Conservation (phyloP, 2,329 filamentous ascomycete genomes). For the Penicillium decumbens region DNA sequence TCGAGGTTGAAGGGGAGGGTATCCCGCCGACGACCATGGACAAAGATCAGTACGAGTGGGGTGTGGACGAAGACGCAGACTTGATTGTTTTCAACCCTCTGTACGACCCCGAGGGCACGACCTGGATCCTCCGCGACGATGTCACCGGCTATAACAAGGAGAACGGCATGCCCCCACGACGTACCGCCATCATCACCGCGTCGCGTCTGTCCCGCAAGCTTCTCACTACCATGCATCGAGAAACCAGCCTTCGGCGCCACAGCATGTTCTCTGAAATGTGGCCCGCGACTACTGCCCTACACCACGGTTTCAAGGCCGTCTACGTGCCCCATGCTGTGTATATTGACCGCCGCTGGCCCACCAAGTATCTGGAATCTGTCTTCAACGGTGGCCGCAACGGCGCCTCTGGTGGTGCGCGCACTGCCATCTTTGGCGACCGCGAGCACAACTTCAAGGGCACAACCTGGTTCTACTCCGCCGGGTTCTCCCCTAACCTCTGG, state of each 20-base stretch:
- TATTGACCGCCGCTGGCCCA: slow-evolving; percentile 81
- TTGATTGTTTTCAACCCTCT: slow-evolving; percentile 88
- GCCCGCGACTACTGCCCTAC: slow-evolving; percentile 79
- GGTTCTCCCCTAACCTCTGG: slow-evolving; percentile 77
- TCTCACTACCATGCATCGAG: slow-evolving; percentile 81
- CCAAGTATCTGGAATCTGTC: slow-evolving; percentile 67
- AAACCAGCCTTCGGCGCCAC: slow-evolving; percentile 78
- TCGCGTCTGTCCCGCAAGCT: slow-evolving; percentile 76
- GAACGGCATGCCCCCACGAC: slow-evolving; percentile 60
- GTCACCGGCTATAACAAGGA: slow-evolving; percentile 77
- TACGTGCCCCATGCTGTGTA: slow-evolving; percentile 86
- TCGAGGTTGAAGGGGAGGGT: slow-evolving; percentile 68
- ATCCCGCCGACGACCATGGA: slow-evolving; percentile 67
- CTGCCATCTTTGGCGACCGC: slow-evolving; percentile 71
- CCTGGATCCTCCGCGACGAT: slow-evolving; percentile 75
- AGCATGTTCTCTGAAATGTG: slow-evolving; percentile 97
- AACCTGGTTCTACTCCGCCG: slow-evolving; percentile 87
- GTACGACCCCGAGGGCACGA: slow-evolving; percentile 82
- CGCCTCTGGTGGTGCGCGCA: slow-evolving; percentile 66
- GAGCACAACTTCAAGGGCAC: slow-evolving; percentile 85
- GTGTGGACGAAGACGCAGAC: slow-evolving; percentile 84
- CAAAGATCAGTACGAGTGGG: slow-evolving; percentile 79
- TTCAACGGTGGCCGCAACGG: slow-evolving; percentile 77
- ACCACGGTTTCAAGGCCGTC: slow-evolving; percentile 89
- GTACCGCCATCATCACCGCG: slow-evolving; percentile 83